These are phyloP conservation scores for Pichia sp. DNA, from an alignment of 1,139 yeast genomes.

Conservation along the genomic window DNA sequence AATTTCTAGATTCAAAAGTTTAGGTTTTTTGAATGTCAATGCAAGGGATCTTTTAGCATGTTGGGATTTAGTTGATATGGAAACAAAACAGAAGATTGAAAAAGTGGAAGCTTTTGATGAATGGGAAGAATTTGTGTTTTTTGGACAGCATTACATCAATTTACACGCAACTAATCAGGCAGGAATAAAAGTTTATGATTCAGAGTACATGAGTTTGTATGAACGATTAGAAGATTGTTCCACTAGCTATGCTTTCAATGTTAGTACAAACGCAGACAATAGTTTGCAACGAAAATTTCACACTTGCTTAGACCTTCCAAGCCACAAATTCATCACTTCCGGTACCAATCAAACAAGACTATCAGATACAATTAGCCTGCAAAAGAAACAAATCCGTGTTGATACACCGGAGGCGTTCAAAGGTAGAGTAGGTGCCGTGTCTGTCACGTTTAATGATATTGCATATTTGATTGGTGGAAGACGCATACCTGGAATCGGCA, in stretches of 20 bases:
- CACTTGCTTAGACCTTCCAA: slow-evolving; percentile 32
- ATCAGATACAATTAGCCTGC: slow-evolving; percentile 19
- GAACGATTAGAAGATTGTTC: neutral
- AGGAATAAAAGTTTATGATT: slow-evolving; percentile 8
- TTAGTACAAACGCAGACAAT: slow-evolving; percentile 1
- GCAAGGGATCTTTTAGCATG: slow-evolving; percentile 49
- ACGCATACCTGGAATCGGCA: slow-evolving; percentile 45
- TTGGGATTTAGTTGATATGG: slow-evolving; percentile 44
- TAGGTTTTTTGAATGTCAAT: slow-evolving; percentile 44
- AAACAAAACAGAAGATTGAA: slow-evolving; percentile 38
- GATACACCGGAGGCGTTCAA: slow-evolving; percentile 13
- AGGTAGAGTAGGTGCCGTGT: slow-evolving; percentile 57
- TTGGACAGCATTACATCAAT: slow-evolving; percentile 69
- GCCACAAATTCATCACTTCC: slow-evolving; percentile 39
- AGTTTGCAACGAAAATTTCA: slow-evolving; percentile 13
- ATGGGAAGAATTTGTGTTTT: slow-evolving; percentile 72
- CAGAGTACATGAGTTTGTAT: slow-evolving; percentile 1
- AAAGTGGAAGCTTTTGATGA: slow-evolving; percentile 69
- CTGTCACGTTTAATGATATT: slow-evolving; percentile 30
- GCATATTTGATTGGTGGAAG: slow-evolving; percentile 63
- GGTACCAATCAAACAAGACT: slow-evolving; percentile 47
- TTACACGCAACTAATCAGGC: slow-evolving; percentile 51
- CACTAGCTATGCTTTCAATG: slow-evolving; percentile 2
- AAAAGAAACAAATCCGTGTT: neutral
- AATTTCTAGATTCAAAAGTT: slow-evolving; percentile 38